phyloP scores from a whole-genome alignment of 2,329 filamentous ascomycete species.

The Colletotrichum orchidophilum region DNA sequence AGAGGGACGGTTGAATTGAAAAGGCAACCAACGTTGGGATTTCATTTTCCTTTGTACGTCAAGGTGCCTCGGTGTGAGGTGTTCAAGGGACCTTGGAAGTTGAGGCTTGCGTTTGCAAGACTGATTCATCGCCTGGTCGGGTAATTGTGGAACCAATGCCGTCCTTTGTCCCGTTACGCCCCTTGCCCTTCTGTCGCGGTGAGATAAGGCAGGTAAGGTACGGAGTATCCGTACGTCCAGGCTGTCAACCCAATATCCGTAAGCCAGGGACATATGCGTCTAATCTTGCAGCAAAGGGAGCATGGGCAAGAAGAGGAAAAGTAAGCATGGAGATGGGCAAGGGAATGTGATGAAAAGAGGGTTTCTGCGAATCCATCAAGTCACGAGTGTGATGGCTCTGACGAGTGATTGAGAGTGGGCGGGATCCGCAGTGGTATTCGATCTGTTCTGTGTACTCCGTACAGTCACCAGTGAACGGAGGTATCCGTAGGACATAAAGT shows the following conservation, averaged over 20 bases:
- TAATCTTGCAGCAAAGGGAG: slow-evolving; percentile 1
- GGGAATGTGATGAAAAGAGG: neutral
- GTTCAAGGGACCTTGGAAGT: no score
- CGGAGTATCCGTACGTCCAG: neutral
- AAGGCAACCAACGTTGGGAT: neutral
- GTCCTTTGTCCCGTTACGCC: slow-evolving; percentile 12
- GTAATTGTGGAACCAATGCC: slow-evolving; percentile 20
- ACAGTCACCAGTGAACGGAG: neutral
- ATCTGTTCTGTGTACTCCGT: slow-evolving; percentile 1
- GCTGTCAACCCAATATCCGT: no score
- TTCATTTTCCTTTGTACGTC: neutral
- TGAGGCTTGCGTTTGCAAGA: neutral
- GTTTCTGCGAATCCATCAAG: neutral
- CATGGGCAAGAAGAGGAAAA: neutral
- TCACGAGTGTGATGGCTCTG: neutral
- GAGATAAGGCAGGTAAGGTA: slow-evolving; percentile 12
- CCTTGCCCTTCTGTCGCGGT: neutral
- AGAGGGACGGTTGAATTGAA: neutral
- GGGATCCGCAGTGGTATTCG: slow-evolving; percentile 20
- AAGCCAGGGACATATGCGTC: neutral
- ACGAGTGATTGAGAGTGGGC: neutral
- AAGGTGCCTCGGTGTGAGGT: neutral
- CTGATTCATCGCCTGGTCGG: slow-evolving; percentile 7
- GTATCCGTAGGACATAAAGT: neutral
- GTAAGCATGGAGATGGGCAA: neutral